phyloP scores from a whole-genome alignment of 805 yeast genomes.

The Candida nonsorbophila region DNA sequence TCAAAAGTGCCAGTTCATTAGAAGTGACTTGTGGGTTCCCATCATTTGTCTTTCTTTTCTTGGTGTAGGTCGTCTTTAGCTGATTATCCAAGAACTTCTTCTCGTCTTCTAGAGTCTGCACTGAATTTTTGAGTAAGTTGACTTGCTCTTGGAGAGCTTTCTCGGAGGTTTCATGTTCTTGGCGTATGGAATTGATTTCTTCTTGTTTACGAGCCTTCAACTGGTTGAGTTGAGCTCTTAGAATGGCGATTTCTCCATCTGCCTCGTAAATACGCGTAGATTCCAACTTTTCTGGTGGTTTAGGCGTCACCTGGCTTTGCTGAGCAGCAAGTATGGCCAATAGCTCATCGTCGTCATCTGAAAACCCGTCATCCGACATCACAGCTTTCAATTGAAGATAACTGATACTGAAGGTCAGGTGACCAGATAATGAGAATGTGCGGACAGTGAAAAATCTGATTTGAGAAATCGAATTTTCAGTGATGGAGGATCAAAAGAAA shows the following conservation, averaged over 20 bases:
- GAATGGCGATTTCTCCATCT: constrained; percentile 76
- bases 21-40: not conserved
- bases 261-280: too few relatives aligned
- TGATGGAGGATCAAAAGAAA: too few relatives aligned
- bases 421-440: too few relatives aligned
- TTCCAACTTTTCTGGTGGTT: too few relatives aligned
- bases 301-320: too few relatives aligned
- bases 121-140: constrained; percentile 20
- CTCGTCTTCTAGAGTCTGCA: constrained; percentile 38
- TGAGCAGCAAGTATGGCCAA: too few relatives aligned
- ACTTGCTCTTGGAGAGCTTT: constrained; percentile 25
- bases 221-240: constrained; percentile 58
- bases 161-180: constrained; percentile 11
- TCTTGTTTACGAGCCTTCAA: constrained; percentile 34
- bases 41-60: constrained; percentile 11
- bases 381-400: too few relatives aligned
- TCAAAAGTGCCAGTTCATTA: not conserved
- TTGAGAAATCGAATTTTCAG: too few relatives aligned
- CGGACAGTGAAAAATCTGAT: too few relatives aligned
- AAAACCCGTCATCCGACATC: too few relatives aligned
- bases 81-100: constrained; percentile 37
- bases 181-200: constrained; percentile 25
- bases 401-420: too few relatives aligned
- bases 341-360: too few relatives aligned
- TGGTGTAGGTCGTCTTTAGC: constrained; percentile 18